phyloP scores from a whole-genome alignment of 2,329 filamentous ascomycete species.

The Dothideomycetes sp. region DNA sequence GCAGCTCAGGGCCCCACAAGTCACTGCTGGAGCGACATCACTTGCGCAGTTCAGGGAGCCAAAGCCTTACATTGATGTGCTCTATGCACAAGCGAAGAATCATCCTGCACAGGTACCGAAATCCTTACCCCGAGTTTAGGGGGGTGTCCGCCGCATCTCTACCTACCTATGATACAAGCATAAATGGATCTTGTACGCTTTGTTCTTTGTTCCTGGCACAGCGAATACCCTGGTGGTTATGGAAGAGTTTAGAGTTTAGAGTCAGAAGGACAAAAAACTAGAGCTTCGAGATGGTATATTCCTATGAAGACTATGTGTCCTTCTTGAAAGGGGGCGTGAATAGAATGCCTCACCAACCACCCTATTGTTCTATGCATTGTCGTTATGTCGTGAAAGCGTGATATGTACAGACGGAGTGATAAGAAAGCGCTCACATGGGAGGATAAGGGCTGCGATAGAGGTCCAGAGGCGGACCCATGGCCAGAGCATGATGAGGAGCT shows the following conservation, averaged over 20 bases:
- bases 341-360: background rate
- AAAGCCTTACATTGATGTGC: slow-evolving; percentile 32
- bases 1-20: slow-evolving; percentile 16
- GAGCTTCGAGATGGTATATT: no score
- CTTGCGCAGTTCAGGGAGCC: slow-evolving; percentile 30
- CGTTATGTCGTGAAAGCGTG: background rate
- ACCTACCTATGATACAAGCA: no score
- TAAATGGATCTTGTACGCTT: no score
- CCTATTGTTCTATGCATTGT: background rate
- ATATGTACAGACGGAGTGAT: no score
- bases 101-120: background rate
- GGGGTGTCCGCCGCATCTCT: no score
- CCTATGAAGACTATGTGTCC: no score
- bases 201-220: no score
- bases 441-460: slow-evolving; percentile 12
- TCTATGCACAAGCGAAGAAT: slow-evolving; percentile 18
- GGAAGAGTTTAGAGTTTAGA: no score
- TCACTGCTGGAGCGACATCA: slow-evolving; percentile 16
- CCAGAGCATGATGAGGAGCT: slow-evolving; percentile 1
- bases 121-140: background rate
- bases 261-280: no score
- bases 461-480: background rate
- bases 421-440: slow-evolving; percentile 1
- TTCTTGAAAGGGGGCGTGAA: no score
- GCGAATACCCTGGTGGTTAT: no score